phyloP scores from a whole-genome alignment of 306 rosid species.

The Biancaea sappan region DNA sequence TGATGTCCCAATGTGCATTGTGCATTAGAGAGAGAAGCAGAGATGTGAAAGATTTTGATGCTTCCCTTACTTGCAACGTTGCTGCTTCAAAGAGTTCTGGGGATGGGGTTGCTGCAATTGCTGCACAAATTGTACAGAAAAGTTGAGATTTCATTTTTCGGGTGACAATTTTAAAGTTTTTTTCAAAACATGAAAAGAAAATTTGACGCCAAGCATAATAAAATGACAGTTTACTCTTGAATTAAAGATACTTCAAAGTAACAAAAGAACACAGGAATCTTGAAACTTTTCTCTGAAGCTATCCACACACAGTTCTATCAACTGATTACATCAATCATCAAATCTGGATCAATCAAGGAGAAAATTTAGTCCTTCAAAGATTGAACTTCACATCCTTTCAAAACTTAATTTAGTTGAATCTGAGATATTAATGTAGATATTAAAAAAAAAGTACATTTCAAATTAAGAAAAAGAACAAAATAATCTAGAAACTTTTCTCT shows the following conservation, averaged over 20 bases:
- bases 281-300: conserved; percentile 17
- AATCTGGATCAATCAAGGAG: background rate
- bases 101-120: conserved; percentile 57
- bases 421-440: background rate
- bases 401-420: background rate
- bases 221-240: background rate
- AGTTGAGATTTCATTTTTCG: conserved; percentile 9
- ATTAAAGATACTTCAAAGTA: conserved; percentile 17
- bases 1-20: conserved; percentile 91
- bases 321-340: background rate
- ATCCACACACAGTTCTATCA: conserved; percentile 18
- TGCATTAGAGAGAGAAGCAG: conserved; percentile 87
- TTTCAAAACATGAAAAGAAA: background rate
- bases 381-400: background rate
- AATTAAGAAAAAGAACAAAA: background rate
- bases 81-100: conserved; percentile 73
- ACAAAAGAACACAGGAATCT: conserved; percentile 8
- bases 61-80: conserved; percentile 76
- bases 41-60: conserved; percentile 80
- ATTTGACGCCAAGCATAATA: background rate
- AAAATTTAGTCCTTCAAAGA: background rate
- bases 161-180: conserved; percentile 8
- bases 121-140: conserved; percentile 42
- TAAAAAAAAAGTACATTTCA: background rate
- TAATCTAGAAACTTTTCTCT: conserved; percentile 16